A percentile compares a stretch with the other conserved stretches of the same genome.
Evolutionary conservation across 2,329 filamentous ascomycete species (phyloP).

Genomic region (Fusarium miscanthi): DNA sequence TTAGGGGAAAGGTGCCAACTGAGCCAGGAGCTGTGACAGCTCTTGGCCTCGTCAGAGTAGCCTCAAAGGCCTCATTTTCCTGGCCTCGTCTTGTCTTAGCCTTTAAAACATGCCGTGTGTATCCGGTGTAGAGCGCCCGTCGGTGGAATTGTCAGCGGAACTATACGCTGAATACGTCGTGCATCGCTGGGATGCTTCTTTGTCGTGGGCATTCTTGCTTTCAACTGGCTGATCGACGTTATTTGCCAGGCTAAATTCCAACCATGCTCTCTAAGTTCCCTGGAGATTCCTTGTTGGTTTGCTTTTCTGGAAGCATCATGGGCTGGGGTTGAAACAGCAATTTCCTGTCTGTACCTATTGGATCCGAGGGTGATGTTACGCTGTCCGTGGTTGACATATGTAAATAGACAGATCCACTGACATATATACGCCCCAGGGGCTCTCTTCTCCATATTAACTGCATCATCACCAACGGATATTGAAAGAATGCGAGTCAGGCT

Average conservation of each 20-base stretch:
- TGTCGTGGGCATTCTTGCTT: neutral
- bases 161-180: neutral
- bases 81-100: neutral
- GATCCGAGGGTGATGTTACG: neutral
- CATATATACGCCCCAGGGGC: neutral
- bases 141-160: neutral
- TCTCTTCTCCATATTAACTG: conserved; percentile 5
- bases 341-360: neutral
- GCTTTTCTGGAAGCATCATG: conserved; percentile 18
- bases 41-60: conserved; percentile 23
- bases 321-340: conserved; percentile 1
- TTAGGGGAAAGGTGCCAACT: neutral
- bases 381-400: conserved; percentile 24
- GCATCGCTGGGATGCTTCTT: neutral
- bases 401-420: conserved; percentile 24
- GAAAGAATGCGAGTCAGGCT: conserved; percentile 20
- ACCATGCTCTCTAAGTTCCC: neutral
- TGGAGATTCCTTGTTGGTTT: neutral
- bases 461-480: conserved; percentile 1
- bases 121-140: neutral
- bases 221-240: conserved; percentile 12
- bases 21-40: neutral
- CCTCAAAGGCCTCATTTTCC: conserved; percentile 35
- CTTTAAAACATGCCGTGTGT: neutral
- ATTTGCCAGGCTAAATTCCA: conserved; percentile 5